A percentile compares a stretch with the other conserved stretches of the same genome.
phyloP scores from a whole-genome alignment of 495 filamentous ascomycete genomes.

The Amphirosellinia nigrospora region DNA sequence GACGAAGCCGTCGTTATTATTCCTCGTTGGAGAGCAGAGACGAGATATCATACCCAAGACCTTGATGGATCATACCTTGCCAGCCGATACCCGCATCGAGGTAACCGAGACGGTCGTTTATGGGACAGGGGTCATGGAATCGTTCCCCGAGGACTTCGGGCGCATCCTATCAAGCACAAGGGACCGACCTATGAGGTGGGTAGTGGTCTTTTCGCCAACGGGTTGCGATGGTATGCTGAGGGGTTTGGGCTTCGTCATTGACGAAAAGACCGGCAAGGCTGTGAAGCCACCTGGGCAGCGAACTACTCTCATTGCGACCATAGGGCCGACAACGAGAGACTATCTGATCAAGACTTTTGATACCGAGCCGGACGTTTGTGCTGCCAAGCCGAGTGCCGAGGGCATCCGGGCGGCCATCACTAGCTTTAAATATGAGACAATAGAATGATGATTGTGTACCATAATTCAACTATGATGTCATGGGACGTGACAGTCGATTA shows the following conservation, averaged over 20 bases:
- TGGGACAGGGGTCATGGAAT: constrained; percentile 77
- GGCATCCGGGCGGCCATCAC: constrained; percentile 75
- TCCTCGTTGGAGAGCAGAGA: constrained; percentile 84
- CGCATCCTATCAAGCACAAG: constrained; percentile 49
- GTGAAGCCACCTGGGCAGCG: constrained; percentile 37
- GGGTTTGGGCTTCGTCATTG: constrained; percentile 61
- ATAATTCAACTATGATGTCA: not conserved
- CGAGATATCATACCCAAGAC: constrained; percentile 87
- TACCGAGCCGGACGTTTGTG: constrained; percentile 81
- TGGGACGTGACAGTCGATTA: not conserved
- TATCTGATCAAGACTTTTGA: constrained; percentile 70
- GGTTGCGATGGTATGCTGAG: constrained; percentile 83
- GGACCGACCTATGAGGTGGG: constrained; percentile 64
- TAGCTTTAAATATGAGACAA: constrained; percentile 50
- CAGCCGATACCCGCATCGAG: constrained; percentile 51
- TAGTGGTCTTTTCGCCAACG: constrained; percentile 92
- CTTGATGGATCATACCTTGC: constrained; percentile 61
- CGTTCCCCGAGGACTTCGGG: constrained; percentile 71
- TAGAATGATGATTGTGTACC: not conserved
- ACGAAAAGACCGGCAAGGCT: constrained; percentile 54
- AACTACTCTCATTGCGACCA: constrained; percentile 74
- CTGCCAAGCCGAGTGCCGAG: constrained; percentile 80
- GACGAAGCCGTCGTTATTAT: constrained; percentile 71
- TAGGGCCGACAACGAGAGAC: constrained; percentile 91
- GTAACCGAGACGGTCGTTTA: constrained; percentile 86